Evolutionary conservation across 1,284 basidiomycete species (phyloP), one percentile per base, ranked within the genome.

Genomic region (Limonomyces culmigenus): DNA sequence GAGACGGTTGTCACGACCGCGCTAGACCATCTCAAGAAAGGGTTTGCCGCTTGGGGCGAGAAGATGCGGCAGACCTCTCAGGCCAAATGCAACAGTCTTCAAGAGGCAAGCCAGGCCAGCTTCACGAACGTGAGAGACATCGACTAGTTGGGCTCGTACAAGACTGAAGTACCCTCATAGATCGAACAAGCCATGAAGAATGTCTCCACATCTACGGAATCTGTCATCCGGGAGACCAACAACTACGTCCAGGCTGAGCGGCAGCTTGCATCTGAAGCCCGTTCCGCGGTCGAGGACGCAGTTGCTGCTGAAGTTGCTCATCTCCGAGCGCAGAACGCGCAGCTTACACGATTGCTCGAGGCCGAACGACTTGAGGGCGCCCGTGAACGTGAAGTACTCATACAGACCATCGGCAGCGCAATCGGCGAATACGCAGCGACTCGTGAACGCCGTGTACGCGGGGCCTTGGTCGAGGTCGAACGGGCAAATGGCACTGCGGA

Each of bases 281-380:
- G 70, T 39, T 47, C 56, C 3, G 50, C 74, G 21, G 61, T 69
- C 0, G 60, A 69, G 10, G 59, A 59, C 32, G 62, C 70, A 3
- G 64, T 69, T 0, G 56, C 64, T 14, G 55, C 63, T 4, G 83
- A 89, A 58, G 65, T 85, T 21, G 49, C 56, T 2, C 70, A 73
- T 17, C 59, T 93, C 15, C 67, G 67, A 40, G 59, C 68, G 34
- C 86, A 91, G 50, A 92, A 92, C 47, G 60, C 62, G n/a, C 53
- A 65, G 2, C 62, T 95, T 19, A 54, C 58, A 1, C 60, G 62
- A 17, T 58, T 86, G 41, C 56, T 92, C 3, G 67, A 74, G 41
- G 56, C 67, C 3, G 84, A 92, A 53, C 71, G 67, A 48, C 49
- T 54, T 4, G 78, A 72, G 42, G 67, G 74, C 0, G 67, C 74